Evolutionary conservation across 2,329 filamentous ascomycete genomes (phyloP).

Genomic region (Meredithiella fracta): DNA sequence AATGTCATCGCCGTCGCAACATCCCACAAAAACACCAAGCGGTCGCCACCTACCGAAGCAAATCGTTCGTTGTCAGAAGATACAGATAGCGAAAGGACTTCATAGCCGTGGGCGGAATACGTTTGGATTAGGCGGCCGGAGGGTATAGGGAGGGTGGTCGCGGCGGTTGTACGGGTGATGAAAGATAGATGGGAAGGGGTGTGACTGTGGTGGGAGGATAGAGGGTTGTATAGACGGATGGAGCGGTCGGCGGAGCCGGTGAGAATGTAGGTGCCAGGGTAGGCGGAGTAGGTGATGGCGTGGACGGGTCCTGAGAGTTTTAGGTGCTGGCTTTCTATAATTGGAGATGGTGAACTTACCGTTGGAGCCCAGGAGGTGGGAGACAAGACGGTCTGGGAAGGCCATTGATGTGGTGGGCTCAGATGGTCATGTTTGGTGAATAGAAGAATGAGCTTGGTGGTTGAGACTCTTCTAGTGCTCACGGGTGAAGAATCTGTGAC

Average conservation of each 20-base stretch:
- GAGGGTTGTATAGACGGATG: conserved; percentile 68
- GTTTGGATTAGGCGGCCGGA: conserved; percentile 60
- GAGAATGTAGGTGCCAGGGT: conserved; percentile 60
- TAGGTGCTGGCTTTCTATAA: background rate
- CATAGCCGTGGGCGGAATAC: conserved; percentile 82
- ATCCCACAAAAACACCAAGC: conserved; percentile 87
- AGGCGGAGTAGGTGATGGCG: conserved; percentile 55
- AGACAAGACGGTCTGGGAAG: conserved; percentile 33
- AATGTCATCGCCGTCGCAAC: conserved; percentile 64
- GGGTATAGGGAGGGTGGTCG: conserved; percentile 19
- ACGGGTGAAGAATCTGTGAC: too few species aligned
- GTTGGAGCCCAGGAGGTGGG: conserved; percentile 42
- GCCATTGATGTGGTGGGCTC: conserved; percentile 23
- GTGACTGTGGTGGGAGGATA: conserved; percentile 29
- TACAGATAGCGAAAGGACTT: conserved; percentile 68
- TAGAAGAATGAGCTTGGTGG: too few species aligned
- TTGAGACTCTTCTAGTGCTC: too few species aligned
- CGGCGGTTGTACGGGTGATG: background rate
- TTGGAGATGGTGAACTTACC: conserved; percentile 25
- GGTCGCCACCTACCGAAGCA: conserved; percentile 76
- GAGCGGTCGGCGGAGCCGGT: conserved; percentile 73
- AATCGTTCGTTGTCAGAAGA: conserved; percentile 67
- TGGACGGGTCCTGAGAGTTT: conserved; percentile 46
- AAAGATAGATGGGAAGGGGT: conserved; percentile 16
- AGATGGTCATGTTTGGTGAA: background rate